These are phyloP conservation scores for Leccinum rimulosum DNA, from an alignment of 768 basidiomycete genomes.

Conservation along the genomic window DNA sequence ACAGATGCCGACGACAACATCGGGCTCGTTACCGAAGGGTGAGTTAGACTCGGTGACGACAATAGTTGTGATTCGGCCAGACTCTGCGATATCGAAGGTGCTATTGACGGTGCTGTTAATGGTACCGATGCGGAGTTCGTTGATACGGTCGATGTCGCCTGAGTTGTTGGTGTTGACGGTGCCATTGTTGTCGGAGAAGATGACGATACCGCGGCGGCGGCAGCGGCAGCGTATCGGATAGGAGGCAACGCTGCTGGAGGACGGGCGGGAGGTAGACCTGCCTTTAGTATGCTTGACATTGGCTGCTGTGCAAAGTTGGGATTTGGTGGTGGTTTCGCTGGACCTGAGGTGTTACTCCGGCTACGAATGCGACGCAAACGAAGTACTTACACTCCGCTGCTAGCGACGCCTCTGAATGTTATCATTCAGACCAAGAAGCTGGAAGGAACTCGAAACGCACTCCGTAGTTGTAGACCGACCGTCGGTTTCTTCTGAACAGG, in stretches of 20 bases:
- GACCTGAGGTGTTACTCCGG: slow-evolving; percentile 7
- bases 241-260: slow-evolving; percentile 62
- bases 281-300: slow-evolving; percentile 72
- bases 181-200: slow-evolving; percentile 21
- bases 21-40: slow-evolving; percentile 78
- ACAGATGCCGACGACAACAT: slow-evolving; percentile 71
- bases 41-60: slow-evolving; percentile 83
- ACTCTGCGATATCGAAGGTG: slow-evolving; percentile 33
- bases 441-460: slow-evolving; percentile 44
- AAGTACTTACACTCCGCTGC: slow-evolving; percentile 52
- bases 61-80: slow-evolving; percentile 38
- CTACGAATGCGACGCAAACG: background rate
- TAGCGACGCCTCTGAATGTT: slow-evolving; percentile 60
- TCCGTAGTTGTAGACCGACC: slow-evolving; percentile 61
- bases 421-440: slow-evolving; percentile 14
- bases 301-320: slow-evolving; percentile 82
- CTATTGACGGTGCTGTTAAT: slow-evolving; percentile 38
- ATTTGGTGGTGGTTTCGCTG: slow-evolving; percentile 69
- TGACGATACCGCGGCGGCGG: slow-evolving; percentile 48
- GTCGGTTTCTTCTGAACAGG: slow-evolving; percentile 78
- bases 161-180: slow-evolving; percentile 34
- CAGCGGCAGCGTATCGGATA: slow-evolving; percentile 90
- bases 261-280: slow-evolving; percentile 57
- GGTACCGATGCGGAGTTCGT: slow-evolving; percentile 38
- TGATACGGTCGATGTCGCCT: slow-evolving; percentile 34